phyloP scores from a whole-genome alignment of 31 red algal genomes.

The Odonthalia washingtoniensis region DNA sequence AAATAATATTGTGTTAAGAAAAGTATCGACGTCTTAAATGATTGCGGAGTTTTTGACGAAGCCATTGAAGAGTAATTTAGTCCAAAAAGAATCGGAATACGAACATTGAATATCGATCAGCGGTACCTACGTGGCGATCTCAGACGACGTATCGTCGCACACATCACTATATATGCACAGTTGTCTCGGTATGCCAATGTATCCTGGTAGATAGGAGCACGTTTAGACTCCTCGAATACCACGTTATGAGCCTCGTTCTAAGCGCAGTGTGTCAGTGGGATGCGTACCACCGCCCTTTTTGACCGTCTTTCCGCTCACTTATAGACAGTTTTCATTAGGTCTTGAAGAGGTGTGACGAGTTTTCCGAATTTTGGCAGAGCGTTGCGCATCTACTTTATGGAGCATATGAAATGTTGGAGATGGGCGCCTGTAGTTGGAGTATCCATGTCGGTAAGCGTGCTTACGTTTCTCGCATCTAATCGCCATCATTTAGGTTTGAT shows the following conservation, averaged over 20 bases:
- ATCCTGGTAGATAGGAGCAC: neutral
- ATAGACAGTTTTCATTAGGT: neutral
- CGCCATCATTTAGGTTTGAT: neutral
- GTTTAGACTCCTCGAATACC: conserved; percentile 31
- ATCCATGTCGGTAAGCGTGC: neutral
- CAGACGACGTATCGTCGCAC: conserved; percentile 21
- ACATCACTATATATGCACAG: conserved; percentile 34
- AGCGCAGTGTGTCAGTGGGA: conserved; percentile 33
- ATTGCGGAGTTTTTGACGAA: too few species aligned
- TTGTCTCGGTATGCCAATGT: conserved; percentile 6
- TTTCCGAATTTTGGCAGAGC: neutral
- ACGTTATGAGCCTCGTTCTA: too few species aligned
- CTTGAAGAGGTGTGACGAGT: neutral
- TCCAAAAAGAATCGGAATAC: too few species aligned
- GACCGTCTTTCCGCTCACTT: neutral
- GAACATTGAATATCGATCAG: neutral
- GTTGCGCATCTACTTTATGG: neutral
- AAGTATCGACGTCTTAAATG: too few species aligned
- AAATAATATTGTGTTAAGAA: too few species aligned
- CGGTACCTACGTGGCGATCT: conserved; percentile 26
- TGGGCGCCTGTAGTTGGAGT: neutral
- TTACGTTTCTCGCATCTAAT: neutral
- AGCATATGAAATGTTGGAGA: neutral
- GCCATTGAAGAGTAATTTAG: too few species aligned
- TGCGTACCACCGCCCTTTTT: neutral